A percentile compares a stretch with the other conserved stretches of the same genome.
These are phyloP conservation scores for Diversispora epigaea DNA, from an alignment of 192 early-diverging fungal genomes.

Conservation along the genomic window DNA sequence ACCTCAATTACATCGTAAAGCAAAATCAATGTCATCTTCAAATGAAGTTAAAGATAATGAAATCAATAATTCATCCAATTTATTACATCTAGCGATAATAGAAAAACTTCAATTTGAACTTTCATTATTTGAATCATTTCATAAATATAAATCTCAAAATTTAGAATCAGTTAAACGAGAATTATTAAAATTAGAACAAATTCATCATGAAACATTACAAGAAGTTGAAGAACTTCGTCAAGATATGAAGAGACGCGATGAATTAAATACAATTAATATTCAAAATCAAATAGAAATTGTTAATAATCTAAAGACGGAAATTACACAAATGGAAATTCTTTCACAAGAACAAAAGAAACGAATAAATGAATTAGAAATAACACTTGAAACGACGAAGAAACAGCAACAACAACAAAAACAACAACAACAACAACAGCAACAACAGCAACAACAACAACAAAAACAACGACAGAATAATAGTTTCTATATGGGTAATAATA, in stretches of 20 bases:
- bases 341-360: too few species aligned
- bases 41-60: background rate
- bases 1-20: background rate
- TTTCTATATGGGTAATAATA: too few species aligned
- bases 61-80: background rate
- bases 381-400: too few species aligned
- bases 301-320: too few species aligned
- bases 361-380: too few species aligned
- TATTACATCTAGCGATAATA: background rate
- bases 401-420: too few species aligned
- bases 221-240: background rate
- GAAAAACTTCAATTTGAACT: constrained; percentile 16
- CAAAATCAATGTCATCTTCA: background rate
- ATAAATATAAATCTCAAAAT: constrained; percentile 5
- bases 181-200: background rate
- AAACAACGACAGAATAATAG: too few species aligned
- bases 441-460: too few species aligned
- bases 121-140: constrained; percentile 8
- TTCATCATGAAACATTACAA: constrained; percentile 16
- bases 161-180: constrained; percentile 3
- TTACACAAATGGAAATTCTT: too few species aligned
- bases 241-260: constrained; percentile 5
- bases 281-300: too few species aligned
- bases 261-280: too few species aligned
- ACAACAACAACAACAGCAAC: too few species aligned